These are phyloP conservation scores for Metschnikowia continentalis DNA, from an alignment of 805 yeast species.

Conservation along the genomic window DNA sequence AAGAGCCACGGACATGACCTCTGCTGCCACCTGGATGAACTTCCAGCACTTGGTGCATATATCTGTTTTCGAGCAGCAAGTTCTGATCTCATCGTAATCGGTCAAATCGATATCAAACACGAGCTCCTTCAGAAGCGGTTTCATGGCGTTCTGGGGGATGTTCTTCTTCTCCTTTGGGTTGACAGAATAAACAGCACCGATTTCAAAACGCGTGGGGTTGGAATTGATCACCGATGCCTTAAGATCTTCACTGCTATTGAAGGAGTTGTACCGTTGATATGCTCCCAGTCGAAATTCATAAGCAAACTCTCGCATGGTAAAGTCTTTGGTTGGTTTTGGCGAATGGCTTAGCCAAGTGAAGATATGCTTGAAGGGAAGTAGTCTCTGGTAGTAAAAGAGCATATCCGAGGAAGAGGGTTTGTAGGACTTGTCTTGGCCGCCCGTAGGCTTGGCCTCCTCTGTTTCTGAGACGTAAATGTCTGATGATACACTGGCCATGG, in stretches of 20 bases:
- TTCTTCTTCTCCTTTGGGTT: conserved; percentile 84
- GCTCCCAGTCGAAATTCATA: conserved; percentile 85
- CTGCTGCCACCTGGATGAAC: conserved; percentile 80
- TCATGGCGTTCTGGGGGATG: conserved; percentile 70
- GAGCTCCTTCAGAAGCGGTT: conserved; percentile 79
- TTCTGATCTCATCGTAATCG: conserved; percentile 89
- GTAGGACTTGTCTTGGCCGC: conserved; percentile 7
- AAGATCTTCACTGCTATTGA: conserved; percentile 61
- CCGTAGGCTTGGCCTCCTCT: background rate
- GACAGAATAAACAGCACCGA: conserved; percentile 86
- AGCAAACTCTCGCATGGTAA: conserved; percentile 89
- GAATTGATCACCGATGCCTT: conserved; percentile 68
- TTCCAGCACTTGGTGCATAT: conserved; percentile 93
- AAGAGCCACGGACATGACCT: conserved; percentile 66
- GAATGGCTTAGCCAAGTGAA: conserved; percentile 90
- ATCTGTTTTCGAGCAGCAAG: conserved; percentile 83
- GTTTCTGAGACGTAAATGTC: conserved; percentile 2
- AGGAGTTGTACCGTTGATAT: conserved; percentile 86
- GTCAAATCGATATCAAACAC: conserved; percentile 97
- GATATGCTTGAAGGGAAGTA: conserved; percentile 74
- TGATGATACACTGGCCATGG: background rate
- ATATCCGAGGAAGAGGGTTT: conserved; percentile 56
- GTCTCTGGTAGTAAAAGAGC: conserved; percentile 62
- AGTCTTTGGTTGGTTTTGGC: conserved; percentile 67
- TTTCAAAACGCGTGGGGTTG: conserved; percentile 87